phyloP scores from a whole-genome alignment of 768 basidiomycete species.

The Serendipita sp. region DNA sequence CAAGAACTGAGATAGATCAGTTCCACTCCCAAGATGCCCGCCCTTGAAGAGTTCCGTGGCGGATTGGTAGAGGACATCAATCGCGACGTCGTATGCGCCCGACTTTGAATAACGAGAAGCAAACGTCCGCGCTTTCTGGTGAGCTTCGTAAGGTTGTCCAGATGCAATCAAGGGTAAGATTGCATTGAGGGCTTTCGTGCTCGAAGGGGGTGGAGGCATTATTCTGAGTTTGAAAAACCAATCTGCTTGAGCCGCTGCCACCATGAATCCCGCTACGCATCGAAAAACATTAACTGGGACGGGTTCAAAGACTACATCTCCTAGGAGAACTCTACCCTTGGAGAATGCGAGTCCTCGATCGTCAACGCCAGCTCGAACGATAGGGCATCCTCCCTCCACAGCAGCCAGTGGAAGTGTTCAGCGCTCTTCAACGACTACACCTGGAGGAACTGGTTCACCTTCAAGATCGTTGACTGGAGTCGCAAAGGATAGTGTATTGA shows the following conservation, averaged over 20 bases:
- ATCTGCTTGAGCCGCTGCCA: no score
- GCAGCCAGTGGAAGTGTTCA: no score
- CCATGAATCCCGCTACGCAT: no score
- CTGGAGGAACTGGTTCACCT: neutral
- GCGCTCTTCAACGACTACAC: no score
- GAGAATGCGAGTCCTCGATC: neutral
- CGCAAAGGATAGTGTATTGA: neutral
- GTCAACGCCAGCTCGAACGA: neutral
- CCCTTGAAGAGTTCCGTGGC: slow-evolving; percentile 77
- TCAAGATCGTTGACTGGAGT: neutral
- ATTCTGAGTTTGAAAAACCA: neutral
- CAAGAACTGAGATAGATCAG: slow-evolving; percentile 66
- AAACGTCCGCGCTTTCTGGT: slow-evolving; percentile 93
- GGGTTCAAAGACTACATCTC: no score
- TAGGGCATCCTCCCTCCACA: no score
- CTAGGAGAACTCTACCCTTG: neutral
- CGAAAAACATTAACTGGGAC: no score
- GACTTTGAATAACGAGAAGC: slow-evolving; percentile 77
- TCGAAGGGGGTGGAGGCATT: slow-evolving; percentile 22
- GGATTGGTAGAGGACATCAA: slow-evolving; percentile 85
- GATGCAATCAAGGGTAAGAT: slow-evolving; percentile 56
- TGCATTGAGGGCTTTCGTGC: slow-evolving; percentile 53
- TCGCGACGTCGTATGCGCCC: slow-evolving; percentile 55
- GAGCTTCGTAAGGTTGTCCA: slow-evolving; percentile 76
- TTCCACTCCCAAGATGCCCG: slow-evolving; percentile 78